Conservation (phyloP, 176 grass and related monocot genomes). For the bread wheat (Triticum aestivum) region IWGSC_CS_RefSeq_v2.1 NC_057812.1:491853318-491853817, state of each 20-base stretch:
- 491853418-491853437: neutral
- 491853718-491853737: constrained; percentile 60
- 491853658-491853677: neutral
- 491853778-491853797: constrained; percentile 61
- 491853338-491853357: neutral
- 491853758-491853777: constrained; percentile 67
- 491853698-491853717: neutral
- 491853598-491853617: neutral
- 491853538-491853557: constrained; percentile 48
- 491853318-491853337: neutral
- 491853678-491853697: neutral
- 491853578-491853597: constrained; percentile 76
- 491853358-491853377: constrained; percentile 15
- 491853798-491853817: constrained; percentile 89
- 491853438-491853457: neutral
- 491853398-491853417: constrained; percentile 25
- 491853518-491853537: constrained; percentile 49
- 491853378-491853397: constrained; percentile 29
- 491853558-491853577: constrained; percentile 68
- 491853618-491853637: neutral
- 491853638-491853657: neutral
- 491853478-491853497: constrained; percentile 79
- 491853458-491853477: constrained; percentile 68
- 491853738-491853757: constrained; percentile 82
- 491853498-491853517: constrained; percentile 47